Evolutionary conservation across 352 stramenopile genomes (phyloP), one percentile per base, ranked within the genome.

Genomic region (Pythium dissimile): DNA sequence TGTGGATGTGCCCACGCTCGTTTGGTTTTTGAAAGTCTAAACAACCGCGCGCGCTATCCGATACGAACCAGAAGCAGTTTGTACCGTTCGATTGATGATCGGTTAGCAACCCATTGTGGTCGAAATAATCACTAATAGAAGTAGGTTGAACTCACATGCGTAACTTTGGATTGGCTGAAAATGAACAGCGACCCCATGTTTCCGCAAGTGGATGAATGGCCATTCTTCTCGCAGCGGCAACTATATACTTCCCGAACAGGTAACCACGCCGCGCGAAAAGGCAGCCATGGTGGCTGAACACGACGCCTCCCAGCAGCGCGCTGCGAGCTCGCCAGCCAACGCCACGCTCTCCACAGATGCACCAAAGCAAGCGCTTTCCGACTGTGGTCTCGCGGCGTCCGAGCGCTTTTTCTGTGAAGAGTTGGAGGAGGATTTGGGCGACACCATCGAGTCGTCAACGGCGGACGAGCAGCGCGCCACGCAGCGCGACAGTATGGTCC

Each of bases 381-480:
- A 54, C 20, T 31, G n/a, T 38, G 30, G 12, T 15, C 5, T 23
- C 3, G 30, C 31, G 10, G 52, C 58, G 20, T 71, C 72, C 20
- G 59, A 71, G 60, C 82, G 82, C 38, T 87, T 85, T 66, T 92
- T 92, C 66, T 90, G 82, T 64, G 82, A 90, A 37, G 82, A 89
- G 71, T 60, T 92, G 9, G 80, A 89, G 43, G 78, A 91, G 51
- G 81, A 91, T 49, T 59, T 89, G 4, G 60, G 52, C 6, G 46
- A 48, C 34, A 71, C 75, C 27, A 74, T 88, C 47, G 61, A 63
- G 53, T 61, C 30, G 18, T 66, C 54, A 28, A 71, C 64, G 21
- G 26, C 57, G 13, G 35, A 61, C 31, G 77, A 87, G 41, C 43
- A 67, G 16, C 43, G 18, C 16, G 38, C 65, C 18, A 50, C 66